Base-by-base conservation (phyloP, 163 green algal species). In the Scenedesmus sp. region DNA sequence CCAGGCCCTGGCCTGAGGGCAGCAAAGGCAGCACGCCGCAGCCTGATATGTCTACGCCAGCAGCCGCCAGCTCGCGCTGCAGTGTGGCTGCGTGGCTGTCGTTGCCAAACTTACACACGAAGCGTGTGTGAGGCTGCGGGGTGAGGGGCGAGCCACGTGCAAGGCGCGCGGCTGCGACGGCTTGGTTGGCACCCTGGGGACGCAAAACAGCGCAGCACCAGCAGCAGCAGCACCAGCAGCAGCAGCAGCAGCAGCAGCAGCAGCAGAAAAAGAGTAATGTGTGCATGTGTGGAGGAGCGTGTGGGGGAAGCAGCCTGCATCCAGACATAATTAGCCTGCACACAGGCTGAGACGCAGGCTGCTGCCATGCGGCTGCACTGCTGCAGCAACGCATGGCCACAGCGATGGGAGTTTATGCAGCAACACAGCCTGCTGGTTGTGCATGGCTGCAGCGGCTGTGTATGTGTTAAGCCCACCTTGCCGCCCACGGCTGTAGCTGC, bases 131-230 rank as follows among this genome's bases (percentile, higher is more conserved):
- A 13, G 23, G 10, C 62, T n/a, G 34, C 8, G 76, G 6, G 2
- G 70, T 3, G 10, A 79, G 20, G 55, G 82, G 81, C 2, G 8
- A 2, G 67, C 9, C 67, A 2, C 15, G 55, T 10, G 57, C 46
- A 66, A 92, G 89, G 46, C 89, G 89, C 2, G 89, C 89, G 56
- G 89, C 89, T 81, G 89, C 89, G 1, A 92, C 89, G 60, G 89
- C 89, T 18, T 92, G 89, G 67, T 92, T 92, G 64, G 82, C 89
- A 64, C 90, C 83, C 89, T 92, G 88, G 34, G 84, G 84, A 10
- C 16, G 15, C n/a, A 46, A 46, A 46, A 46, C 34, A 46, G 34
- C 34, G 34, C 34, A 46, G 46, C 82, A n/a, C 3, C 3, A 15
- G 46, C 82, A 79, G 70, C 23, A 15, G 70, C 10, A 10, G 20